Conservation (phyloP, 78 protist genomes). For the Dictyostelium firmibasis region DNA sequence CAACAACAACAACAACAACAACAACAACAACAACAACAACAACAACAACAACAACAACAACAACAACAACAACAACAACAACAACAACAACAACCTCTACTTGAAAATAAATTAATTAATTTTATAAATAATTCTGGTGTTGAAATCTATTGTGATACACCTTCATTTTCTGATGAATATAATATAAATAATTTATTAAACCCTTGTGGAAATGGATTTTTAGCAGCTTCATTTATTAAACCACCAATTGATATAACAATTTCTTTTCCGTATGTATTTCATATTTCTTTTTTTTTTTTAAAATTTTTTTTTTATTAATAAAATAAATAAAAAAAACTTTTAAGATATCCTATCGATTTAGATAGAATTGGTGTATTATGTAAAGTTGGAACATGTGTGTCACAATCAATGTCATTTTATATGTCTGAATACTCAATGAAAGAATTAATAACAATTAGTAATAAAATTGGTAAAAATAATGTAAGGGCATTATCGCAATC, state of each 20-base stretch:
- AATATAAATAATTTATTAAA: background rate
- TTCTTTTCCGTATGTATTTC: conserved; percentile 48
- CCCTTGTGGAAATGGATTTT: background rate
- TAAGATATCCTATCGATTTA: conserved; percentile 66
- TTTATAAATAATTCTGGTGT: conserved; percentile 26
- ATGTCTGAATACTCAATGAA: conserved; percentile 21
- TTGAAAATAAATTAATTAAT: background rate
- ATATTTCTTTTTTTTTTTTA: background rate
- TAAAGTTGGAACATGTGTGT: conserved; percentile 43
- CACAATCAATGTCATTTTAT: conserved; percentile 50
- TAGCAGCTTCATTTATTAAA: conserved; percentile 24
- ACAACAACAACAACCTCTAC: background rate
- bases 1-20: background rate
- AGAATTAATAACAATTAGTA: background rate
- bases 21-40: background rate
- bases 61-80: background rate
- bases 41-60: background rate
- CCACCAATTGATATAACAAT: conserved; percentile 65
- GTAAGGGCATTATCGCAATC: background rate
- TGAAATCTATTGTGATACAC: conserved; percentile 39
- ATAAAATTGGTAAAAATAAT: background rate
- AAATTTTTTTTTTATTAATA: background rate
- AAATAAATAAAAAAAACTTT: too few relatives aligned
- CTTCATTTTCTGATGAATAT: conserved; percentile 27
- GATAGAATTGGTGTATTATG: conserved; percentile 45